Base-by-base conservation (phyloP, 345 rosid genomes). In the Geranium rotundifolium region DNA sequence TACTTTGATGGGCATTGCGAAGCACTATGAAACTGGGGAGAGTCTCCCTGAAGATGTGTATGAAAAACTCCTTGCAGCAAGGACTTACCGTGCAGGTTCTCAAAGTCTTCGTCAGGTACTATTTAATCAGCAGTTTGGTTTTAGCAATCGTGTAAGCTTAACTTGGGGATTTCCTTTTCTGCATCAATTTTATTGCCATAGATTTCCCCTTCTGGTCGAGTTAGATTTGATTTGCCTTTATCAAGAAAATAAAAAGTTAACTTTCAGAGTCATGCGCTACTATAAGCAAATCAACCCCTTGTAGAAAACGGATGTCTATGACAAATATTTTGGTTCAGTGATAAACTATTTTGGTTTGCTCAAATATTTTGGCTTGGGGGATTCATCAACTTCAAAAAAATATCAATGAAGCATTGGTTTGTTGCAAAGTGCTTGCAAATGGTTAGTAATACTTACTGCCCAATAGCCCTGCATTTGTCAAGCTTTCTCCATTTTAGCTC, bases 1-100 rank as follows among this genome's bases (percentile, higher is more conserved):
- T 76, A 91, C 97, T 57, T 77, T 91, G 76, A 85, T 91, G 90
- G 84, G 91, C 75, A 83, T 91, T 56, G 91, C 97, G 50, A 91
- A 85, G 77, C 97, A 91, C 73, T 88, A 84, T 70, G 81, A 82
- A 74, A 86, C 95, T 66, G 91, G 91, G 54, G 91, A 85, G 76
- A 81, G 74, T 70, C 85, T 91, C 56, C 97, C 95, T 9, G 97
- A 91, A 69, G 91, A 86, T 54, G 86, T 91, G 41, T 88, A 82
- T 73, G 64, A 50, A 76, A 88, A 88, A 77, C 91, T 91, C 63
- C 84, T 91, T 4, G 95, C 97, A 55, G 97, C 97, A 54, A 86
- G 91, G 77, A 91, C 97, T 56, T 88, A 79, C 71, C 80, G 90
- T 63, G 95, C 96, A 15, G 97, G 97, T 60, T 86, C 90, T 69